Conservation (phyloP, 495 filamentous ascomycete species). For the Apiosordaria backusii region DNA sequence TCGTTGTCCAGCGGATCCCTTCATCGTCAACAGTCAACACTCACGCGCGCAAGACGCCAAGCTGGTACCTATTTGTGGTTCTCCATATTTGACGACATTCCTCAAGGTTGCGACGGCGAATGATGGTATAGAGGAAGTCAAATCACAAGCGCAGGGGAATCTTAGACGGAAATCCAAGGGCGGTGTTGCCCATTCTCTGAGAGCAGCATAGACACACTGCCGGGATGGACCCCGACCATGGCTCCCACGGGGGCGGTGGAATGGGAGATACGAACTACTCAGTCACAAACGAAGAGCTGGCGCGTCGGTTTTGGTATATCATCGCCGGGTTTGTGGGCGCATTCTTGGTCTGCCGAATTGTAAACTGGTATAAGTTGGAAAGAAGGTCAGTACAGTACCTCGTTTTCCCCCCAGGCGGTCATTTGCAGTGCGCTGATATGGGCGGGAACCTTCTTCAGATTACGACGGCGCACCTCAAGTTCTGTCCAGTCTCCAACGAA, state of each 20-base stretch:
- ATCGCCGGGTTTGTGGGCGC: constrained; percentile 41
- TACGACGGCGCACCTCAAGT: constrained; percentile 36
- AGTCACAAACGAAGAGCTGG: constrained; percentile 39
- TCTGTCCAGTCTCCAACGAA: constrained; percentile 56
- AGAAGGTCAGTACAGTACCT: constrained; percentile 30
- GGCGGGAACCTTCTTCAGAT: constrained; percentile 20
- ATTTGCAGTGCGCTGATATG: constrained; percentile 7
- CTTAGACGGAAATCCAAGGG: neutral
- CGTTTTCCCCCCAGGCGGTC: neutral
- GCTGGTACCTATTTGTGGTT: too few relatives aligned
- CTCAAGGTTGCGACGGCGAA: too few relatives aligned
- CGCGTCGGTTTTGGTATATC: constrained; percentile 51
- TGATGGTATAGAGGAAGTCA: neutral
- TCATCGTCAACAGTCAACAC: too few relatives aligned
- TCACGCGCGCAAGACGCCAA: too few relatives aligned
- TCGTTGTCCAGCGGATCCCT: neutral
- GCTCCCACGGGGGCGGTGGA: constrained; percentile 23
- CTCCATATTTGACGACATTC: too few relatives aligned
- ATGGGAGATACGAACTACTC: constrained; percentile 37
- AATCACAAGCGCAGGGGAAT: neutral
- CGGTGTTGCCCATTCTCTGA: neutral
- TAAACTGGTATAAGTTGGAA: constrained; percentile 38
- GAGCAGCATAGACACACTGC: neutral
- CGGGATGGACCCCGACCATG: constrained; percentile 26
- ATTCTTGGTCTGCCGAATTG: constrained; percentile 32